Percentiles rank a stretch among this genome's conserved stretches.
Conservation (phyloP, 2,329 filamentous ascomycete species). For the Penicillium sp. region DNA sequence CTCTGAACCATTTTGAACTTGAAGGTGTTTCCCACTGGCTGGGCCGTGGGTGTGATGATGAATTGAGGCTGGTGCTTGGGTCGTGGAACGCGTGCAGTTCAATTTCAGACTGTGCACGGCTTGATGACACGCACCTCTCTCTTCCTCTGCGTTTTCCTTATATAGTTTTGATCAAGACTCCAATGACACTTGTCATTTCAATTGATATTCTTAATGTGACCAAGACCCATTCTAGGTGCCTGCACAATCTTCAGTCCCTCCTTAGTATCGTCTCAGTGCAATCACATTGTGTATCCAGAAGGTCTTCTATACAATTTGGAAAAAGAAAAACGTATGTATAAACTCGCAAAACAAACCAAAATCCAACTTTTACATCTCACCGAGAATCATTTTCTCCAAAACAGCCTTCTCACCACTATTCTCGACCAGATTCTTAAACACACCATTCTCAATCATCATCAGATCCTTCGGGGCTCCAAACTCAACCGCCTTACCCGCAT, state of each 20-base stretch:
- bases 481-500: constrained; percentile 68
- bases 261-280: not conserved
- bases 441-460: constrained; percentile 42
- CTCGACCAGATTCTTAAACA: constrained; percentile 27
- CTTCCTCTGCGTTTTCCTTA: not conserved
- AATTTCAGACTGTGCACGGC: not conserved
- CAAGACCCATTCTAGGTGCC: not conserved
- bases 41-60: constrained; percentile 7
- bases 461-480: constrained; percentile 66
- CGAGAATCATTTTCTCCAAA: constrained; percentile 28
- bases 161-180: not conserved
- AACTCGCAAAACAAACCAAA: not conserved
- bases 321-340: not conserved
- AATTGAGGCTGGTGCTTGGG: constrained; percentile 5
- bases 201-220: not conserved
- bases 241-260: not conserved
- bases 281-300: constrained; percentile 7
- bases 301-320: constrained; percentile 7
- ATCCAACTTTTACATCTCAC: constrained; percentile 6
- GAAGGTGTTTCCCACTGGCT: constrained; percentile 42
- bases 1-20: constrained; percentile 72
- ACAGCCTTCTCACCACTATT: constrained; percentile 28
- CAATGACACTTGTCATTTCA: not conserved
- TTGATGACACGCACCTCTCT: constrained; percentile 14
- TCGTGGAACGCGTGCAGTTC: constrained; percentile 8